A percentile compares a stretch with the other conserved stretches of the same genome.
phyloP scores from a whole-genome alignment of 768 basidiomycete genomes.

The Kondoa subrosea region DNA sequence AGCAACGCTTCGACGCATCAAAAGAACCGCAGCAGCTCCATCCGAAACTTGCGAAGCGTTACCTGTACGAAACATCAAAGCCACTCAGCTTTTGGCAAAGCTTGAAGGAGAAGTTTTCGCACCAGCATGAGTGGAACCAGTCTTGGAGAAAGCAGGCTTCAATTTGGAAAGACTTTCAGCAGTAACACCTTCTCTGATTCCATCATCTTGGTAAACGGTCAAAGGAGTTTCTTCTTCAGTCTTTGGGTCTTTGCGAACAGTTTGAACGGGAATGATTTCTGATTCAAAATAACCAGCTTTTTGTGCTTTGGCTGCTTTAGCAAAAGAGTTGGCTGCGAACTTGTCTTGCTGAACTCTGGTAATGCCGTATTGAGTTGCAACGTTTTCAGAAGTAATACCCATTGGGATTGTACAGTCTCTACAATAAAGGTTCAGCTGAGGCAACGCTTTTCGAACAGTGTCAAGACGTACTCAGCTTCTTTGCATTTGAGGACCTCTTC shows the following conservation, averaged over 20 bases:
- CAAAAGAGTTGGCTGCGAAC: conserved; percentile 74
- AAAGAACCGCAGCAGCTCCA: conserved; percentile 78
- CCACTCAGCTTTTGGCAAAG: no score
- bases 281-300: conserved; percentile 56
- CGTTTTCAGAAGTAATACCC: conserved; percentile 45
- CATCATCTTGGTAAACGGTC: conserved; percentile 25
- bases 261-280: conserved; percentile 75
- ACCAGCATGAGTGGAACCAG: conserved; percentile 37
- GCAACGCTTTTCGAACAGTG: no score
- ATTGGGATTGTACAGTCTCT: conserved; percentile 48
- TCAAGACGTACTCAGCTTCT: no score
- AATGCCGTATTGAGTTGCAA: conserved; percentile 40
- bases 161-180: conserved; percentile 55
- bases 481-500: conserved; percentile 46
- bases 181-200: conserved; percentile 69
- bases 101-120: conserved; percentile 2
- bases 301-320: conserved; percentile 51
- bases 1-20: conserved; percentile 61
- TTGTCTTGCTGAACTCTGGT: conserved; percentile 71
- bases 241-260: conserved; percentile 37
- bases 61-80: no score
- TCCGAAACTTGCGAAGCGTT: conserved; percentile 52
- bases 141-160: conserved; percentile 59
- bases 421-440: no score
- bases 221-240: conserved; percentile 41